Conservation (phyloP, 805 yeast species). For the Alloascoidea hylecoeti region DNA sequence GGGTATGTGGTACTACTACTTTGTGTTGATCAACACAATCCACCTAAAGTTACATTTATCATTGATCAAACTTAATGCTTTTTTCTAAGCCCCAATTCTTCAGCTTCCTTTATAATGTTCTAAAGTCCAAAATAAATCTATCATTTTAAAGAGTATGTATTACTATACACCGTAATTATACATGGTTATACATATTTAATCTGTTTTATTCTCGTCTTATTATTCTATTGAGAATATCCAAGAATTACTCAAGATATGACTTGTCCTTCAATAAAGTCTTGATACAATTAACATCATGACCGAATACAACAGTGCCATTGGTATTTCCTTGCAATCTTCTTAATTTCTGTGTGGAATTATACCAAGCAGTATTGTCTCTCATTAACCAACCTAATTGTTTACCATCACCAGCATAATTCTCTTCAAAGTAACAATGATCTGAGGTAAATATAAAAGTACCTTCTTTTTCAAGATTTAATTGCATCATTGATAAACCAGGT, state of each 20-base stretch:
- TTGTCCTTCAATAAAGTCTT: neutral
- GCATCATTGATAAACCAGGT: conserved; percentile 4
- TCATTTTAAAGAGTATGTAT: too few species aligned
- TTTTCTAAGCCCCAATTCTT: too few species aligned
- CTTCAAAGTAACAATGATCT: conserved; percentile 2
- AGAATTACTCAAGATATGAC: neutral
- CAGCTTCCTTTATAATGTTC: too few species aligned
- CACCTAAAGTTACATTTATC: too few species aligned
- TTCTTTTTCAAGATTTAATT: neutral
- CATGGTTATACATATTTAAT: too few species aligned
- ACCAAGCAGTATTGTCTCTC: conserved; percentile 5
- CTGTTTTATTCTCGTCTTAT: too few species aligned
- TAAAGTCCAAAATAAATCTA: too few species aligned
- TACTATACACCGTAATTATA: too few species aligned
- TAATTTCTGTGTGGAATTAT: conserved; percentile 4
- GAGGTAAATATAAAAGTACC: neutral
- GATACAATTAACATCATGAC: neutral
- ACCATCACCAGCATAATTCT: conserved; percentile 5
- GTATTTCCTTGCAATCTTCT: conserved; percentile 5
- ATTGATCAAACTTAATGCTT: too few species aligned
- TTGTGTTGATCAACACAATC: too few species aligned
- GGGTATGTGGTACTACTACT: too few species aligned
- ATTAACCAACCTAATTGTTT: conserved; percentile 4
- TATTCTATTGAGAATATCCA: too few species aligned
- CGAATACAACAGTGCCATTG: conserved; percentile 4